Percentiles rank a stretch among this genome's conserved stretches.
These are phyloP conservation scores for Aspergillus nanangensis DNA, from an alignment of 495 filamentous ascomycete genomes.

Conservation along the genomic window DNA sequence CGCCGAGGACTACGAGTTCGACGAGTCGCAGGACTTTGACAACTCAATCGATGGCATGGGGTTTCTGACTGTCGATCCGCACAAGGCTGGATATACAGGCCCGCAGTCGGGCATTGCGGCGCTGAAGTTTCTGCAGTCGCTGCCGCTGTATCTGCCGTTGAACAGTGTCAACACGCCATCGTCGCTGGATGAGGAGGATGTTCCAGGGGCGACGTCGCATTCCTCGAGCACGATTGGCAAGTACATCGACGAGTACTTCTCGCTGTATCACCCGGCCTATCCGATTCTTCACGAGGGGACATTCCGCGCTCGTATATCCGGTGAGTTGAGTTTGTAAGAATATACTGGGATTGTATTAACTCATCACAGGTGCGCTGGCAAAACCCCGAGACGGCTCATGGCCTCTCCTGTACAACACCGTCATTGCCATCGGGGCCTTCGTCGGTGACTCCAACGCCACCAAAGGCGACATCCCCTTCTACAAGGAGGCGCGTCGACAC, in stretches of 20 bases:
- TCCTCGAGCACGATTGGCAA: not conserved
- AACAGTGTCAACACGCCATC: conserved; percentile 13
- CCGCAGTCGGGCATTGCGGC: conserved; percentile 18
- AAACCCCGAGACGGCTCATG: conserved; percentile 17
- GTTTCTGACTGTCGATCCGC: conserved; percentile 13
- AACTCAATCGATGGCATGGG: conserved; percentile 19
- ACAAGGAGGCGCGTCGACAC: conserved; percentile 14
- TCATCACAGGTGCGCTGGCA: conserved; percentile 14
- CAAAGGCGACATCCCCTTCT: conserved; percentile 11
- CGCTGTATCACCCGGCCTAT: conserved; percentile 14
- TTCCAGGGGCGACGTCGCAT: not conserved
- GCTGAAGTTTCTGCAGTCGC: conserved; percentile 16
- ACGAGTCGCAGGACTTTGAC: conserved; percentile 19
- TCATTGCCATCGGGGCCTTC: conserved; percentile 17
- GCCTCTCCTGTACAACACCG: conserved; percentile 16
- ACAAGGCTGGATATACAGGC: conserved; percentile 17
- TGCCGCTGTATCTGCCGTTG: conserved; percentile 14
- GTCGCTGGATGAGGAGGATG: conserved; percentile 13
- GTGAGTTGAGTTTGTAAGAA: not conserved
- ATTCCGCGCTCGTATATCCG: conserved; percentile 16
- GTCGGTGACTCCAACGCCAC: conserved; percentile 16
- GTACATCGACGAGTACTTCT: conserved; percentile 16
- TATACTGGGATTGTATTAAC: not conserved
- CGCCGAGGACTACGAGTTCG: conserved; percentile 19
- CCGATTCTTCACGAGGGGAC: conserved; percentile 17